phyloP scores from a whole-genome alignment of 2,329 filamentous ascomycete genomes.

The Fusarium veterinarium region DNA sequence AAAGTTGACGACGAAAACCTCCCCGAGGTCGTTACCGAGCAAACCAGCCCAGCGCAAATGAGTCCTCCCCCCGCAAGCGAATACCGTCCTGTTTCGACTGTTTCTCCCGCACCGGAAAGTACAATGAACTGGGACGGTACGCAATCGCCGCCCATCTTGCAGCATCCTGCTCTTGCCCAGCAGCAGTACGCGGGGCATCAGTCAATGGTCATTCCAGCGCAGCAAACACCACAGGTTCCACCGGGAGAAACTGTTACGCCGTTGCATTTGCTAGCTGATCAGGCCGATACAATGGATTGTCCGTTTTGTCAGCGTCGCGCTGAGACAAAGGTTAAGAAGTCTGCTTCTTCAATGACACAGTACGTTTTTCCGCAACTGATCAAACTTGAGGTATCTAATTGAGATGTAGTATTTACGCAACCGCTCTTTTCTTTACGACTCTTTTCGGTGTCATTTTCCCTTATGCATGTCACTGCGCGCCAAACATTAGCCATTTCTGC shows the following conservation, averaged over 20 bases:
- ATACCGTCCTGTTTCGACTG: background rate
- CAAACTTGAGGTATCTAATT: background rate
- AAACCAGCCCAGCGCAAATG: background rate
- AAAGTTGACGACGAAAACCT: slow-evolving; percentile 38
- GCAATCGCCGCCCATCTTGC: slow-evolving; percentile 33
- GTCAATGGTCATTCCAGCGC: slow-evolving; percentile 15
- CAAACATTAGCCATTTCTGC: slow-evolving; percentile 43
- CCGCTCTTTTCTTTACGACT: slow-evolving; percentile 40
- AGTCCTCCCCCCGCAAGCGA: slow-evolving; percentile 6
- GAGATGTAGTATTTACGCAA: slow-evolving; percentile 3
- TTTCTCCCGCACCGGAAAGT: slow-evolving; percentile 23
- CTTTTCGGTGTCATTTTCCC: slow-evolving; percentile 41
- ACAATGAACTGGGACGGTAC: slow-evolving; percentile 14
- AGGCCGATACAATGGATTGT: slow-evolving; percentile 42
- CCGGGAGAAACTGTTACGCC: slow-evolving; percentile 40
- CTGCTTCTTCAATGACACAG: slow-evolving; percentile 41
- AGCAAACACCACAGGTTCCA: background rate
- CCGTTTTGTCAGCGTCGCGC: slow-evolving; percentile 42
- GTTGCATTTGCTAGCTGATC: slow-evolving; percentile 40
- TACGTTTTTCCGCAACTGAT: slow-evolving; percentile 5
- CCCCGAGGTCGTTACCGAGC: slow-evolving; percentile 39
- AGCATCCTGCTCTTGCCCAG: slow-evolving; percentile 28
- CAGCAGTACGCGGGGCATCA: slow-evolving; percentile 32
- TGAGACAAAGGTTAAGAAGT: slow-evolving; percentile 37
- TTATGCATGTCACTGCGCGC: slow-evolving; percentile 36